Percentiles rank a stretch among this genome's conserved stretches.
These are phyloP conservation scores for Cylindricascospora bacillispora DNA, from an alignment of 1,139 yeast species.

Conservation along the genomic window DNA sequence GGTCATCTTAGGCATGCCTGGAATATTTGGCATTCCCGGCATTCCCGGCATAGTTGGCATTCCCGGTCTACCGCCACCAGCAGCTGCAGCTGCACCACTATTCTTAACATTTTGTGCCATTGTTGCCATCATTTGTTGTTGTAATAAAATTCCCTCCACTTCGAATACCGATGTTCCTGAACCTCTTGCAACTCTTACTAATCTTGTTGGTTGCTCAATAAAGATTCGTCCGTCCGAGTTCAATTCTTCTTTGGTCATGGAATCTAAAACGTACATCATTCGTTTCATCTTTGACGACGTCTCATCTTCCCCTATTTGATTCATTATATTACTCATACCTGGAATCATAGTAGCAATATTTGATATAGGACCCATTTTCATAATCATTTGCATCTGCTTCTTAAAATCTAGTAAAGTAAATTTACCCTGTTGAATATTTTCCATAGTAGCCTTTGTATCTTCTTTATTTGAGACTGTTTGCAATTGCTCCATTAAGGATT, in stretches of 20 bases:
- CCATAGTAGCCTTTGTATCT: constrained; percentile 86
- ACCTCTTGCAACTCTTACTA: constrained; percentile 89
- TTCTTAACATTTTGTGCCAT: constrained; percentile 75
- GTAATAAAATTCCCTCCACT: constrained; percentile 84
- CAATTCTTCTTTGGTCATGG: constrained; percentile 87
- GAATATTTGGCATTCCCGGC: constrained; percentile 23
- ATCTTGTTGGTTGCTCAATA: constrained; percentile 69
- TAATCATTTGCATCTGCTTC: constrained; percentile 86
- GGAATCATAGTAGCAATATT: constrained; percentile 95
- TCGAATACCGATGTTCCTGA: constrained; percentile 89
- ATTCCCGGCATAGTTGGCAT: constrained; percentile 34
- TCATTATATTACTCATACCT: constrained; percentile 78
- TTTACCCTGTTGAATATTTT: constrained; percentile 89
- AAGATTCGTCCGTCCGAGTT: constrained; percentile 84
- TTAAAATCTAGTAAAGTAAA: constrained; percentile 87
- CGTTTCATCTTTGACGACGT: constrained; percentile 68
- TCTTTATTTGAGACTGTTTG: constrained; percentile 58
- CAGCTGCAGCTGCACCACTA: constrained; percentile 35
- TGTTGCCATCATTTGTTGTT: constrained; percentile 87
- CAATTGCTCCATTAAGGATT: constrained; percentile 88
- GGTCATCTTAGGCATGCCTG: constrained; percentile 29
- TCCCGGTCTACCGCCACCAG: constrained; percentile 31
- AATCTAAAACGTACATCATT: constrained; percentile 89
- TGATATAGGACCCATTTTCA: constrained; percentile 93
- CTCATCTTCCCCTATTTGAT: constrained; percentile 84